Evolutionary conservation across 805 yeast genomes (phyloP).

Genomic region (Cyberlindnera maclurae): DNA sequence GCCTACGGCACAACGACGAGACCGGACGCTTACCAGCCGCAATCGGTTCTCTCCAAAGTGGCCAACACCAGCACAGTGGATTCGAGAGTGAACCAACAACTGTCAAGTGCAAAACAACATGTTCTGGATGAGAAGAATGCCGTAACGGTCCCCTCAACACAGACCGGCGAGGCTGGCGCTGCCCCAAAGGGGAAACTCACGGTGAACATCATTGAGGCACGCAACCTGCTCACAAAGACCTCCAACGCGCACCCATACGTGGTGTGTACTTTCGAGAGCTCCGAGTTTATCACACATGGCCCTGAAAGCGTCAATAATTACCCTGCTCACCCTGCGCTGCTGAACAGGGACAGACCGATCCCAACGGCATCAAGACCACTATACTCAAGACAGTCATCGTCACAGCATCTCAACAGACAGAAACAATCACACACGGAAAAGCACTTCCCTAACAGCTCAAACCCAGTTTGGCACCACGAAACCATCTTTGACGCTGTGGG

Average conservation of each 20-base stretch:
- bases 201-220: conserved; percentile 77
- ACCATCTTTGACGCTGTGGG: conserved; percentile 90
- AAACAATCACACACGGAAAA: conserved; percentile 12
- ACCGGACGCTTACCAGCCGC: conserved; percentile 28
- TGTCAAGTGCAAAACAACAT: background rate
- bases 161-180: background rate
- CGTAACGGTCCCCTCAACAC: background rate
- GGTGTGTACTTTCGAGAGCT: conserved; percentile 85
- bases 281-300: conserved; percentile 82
- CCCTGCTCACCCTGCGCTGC: conserved; percentile 25
- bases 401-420: conserved; percentile 30
- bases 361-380: conserved; percentile 29
- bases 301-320: conserved; percentile 39
- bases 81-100: background rate
- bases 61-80: conserved; percentile 15
- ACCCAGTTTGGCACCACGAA: conserved; percentile 89
- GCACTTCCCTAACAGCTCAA: conserved; percentile 32
- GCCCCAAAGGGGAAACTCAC: conserved; percentile 76
- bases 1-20: conserved; percentile 63
- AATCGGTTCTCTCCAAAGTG: conserved; percentile 29
- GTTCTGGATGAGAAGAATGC: background rate
- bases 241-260: conserved; percentile 71
- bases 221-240: conserved; percentile 50
- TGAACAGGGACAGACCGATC: conserved; percentile 13
- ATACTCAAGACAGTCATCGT: conserved; percentile 38